Conservation (phyloP, 805 yeast genomes). For the Hanseniaspora occidentalis region DNA sequence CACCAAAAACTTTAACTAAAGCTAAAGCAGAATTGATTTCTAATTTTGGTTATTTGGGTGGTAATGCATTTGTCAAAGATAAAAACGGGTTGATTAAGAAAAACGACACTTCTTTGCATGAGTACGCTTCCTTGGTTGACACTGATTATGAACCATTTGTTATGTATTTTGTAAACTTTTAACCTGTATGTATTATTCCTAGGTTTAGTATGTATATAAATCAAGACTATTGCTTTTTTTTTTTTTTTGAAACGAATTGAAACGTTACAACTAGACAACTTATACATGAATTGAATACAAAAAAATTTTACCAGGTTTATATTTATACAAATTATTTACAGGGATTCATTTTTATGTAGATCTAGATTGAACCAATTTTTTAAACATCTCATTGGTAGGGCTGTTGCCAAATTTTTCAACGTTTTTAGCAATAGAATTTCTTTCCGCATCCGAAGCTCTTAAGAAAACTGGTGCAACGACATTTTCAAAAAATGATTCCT, state of each 20-base stretch:
- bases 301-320: too few relatives aligned
- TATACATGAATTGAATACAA: background rate
- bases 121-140: conserved; percentile 86
- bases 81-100: conserved; percentile 47
- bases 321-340: conserved; percentile 1
- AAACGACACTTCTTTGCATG: conserved; percentile 57
- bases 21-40: conserved; percentile 59
- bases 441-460: background rate
- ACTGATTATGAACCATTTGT: conserved; percentile 96
- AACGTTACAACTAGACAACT: background rate
- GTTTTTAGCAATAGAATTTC: background rate
- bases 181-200: too few relatives aligned
- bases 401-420: background rate
- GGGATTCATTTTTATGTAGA: conserved; percentile 1
- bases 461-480: background rate
- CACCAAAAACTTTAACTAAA: conserved; percentile 35
- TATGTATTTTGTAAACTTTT: conserved; percentile 38
- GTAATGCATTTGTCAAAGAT: conserved; percentile 68
- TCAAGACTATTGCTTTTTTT: background rate
- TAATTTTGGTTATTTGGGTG: conserved; percentile 83
- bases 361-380: background rate
- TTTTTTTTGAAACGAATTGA: conserved; percentile 26
- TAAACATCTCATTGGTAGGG: background rate
- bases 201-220: too few relatives aligned
- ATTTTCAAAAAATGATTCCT: background rate